These are phyloP conservation scores for Carex sylvatica DNA, from an alignment of 202 grass and related monocot genomes.

Conservation along the genomic window DNA sequence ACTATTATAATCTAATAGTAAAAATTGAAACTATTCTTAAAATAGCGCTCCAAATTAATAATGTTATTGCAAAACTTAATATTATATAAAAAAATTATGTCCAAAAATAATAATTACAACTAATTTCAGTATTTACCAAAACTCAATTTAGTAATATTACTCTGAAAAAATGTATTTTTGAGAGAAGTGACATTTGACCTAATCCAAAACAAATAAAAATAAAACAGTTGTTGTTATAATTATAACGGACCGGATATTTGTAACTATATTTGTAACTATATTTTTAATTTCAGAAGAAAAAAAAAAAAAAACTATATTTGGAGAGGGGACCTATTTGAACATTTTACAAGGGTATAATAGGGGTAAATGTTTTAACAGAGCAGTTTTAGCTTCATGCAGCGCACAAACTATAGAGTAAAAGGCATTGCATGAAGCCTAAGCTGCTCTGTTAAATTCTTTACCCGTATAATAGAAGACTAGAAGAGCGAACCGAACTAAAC, in stretches of 20 bases:
- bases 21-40: not conserved
- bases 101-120: not conserved
- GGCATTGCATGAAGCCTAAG: no score
- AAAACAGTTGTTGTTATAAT: not conserved
- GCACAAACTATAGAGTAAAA: no score
- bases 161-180: not conserved
- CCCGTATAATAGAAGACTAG: not conserved
- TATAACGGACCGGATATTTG: not conserved
- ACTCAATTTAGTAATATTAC: not conserved
- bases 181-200: not conserved
- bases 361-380: no score
- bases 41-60: not conserved
- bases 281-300: no score
- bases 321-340: no score
- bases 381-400: no score
- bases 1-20: not conserved
- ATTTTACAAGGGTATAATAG: no score
- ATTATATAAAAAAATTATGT: no score
- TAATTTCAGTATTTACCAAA: not conserved
- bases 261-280: not conserved
- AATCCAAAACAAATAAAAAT: not conserved
- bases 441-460: no score
- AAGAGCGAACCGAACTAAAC: not conserved
- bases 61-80: not conserved
- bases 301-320: no score